These are phyloP conservation scores for Aspergillus ibericus DNA, from an alignment of 2,329 filamentous ascomycete genomes.

Conservation along the genomic window DNA sequence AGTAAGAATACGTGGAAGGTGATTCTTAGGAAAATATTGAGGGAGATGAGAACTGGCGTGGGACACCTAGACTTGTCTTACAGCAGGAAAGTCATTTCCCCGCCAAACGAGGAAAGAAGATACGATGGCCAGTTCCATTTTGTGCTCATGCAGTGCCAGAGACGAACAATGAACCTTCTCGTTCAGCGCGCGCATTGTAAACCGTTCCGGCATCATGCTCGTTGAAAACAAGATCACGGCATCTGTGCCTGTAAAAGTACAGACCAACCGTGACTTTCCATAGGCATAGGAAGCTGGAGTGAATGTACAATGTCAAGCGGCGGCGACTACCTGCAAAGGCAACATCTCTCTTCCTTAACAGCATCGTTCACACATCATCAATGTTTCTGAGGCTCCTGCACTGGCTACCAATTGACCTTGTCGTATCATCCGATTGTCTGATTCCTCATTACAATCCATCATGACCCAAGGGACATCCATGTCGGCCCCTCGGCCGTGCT, in stretches of 20 bases:
- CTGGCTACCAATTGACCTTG: neutral
- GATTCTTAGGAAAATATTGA: neutral
- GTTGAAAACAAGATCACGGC: neutral
- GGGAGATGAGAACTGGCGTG: neutral
- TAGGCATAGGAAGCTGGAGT: too few relatives aligned
- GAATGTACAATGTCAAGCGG: too few relatives aligned
- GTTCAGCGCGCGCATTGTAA: neutral
- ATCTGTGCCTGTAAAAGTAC: neutral
- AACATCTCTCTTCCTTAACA: too few relatives aligned
- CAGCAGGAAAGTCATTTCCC: conserved; percentile 7
- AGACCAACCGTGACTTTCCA: too few relatives aligned
- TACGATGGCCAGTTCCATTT: neutral
- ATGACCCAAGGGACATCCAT: neutral
- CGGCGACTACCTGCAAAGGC: too few relatives aligned
- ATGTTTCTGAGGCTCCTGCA: neutral
- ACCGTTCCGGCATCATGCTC: neutral
- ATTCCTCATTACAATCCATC: neutral
- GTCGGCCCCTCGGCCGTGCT: conserved; percentile 7
- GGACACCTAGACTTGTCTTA: neutral
- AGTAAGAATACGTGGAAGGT: neutral
- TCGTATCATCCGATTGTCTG: neutral
- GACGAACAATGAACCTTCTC: neutral
- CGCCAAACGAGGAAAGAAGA: conserved; percentile 9
- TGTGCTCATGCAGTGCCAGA: neutral
- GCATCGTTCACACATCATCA: too few relatives aligned